Conservation (phyloP, 2,329 filamentous ascomycete species). For the Colletotrichum sp. region DNA sequence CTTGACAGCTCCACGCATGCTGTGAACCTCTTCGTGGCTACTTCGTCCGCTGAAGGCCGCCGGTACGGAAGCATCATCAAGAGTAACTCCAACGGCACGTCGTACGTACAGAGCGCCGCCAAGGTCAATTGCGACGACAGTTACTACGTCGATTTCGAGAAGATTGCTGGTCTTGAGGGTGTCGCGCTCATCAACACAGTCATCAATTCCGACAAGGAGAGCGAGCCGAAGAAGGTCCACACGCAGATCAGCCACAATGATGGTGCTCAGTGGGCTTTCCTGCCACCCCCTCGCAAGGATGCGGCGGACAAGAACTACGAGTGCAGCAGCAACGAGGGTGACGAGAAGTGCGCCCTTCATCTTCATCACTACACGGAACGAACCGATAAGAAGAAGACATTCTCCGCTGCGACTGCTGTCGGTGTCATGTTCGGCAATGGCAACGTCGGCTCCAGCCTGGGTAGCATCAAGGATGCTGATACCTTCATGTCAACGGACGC, state of each 20-base stretch:
- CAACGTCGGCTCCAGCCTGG: conserved; percentile 80
- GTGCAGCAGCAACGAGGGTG: conserved; percentile 67
- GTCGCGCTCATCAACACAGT: conserved; percentile 89
- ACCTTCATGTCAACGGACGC: conserved; percentile 93
- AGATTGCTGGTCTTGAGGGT: conserved; percentile 90
- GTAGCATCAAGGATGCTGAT: conserved; percentile 72
- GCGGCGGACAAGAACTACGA: conserved; percentile 73
- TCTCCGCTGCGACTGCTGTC: conserved; percentile 85
- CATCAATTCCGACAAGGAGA: conserved; percentile 71
- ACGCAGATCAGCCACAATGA: conserved; percentile 97
- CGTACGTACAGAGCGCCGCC: conserved; percentile 83
- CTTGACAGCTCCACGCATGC: conserved; percentile 94
- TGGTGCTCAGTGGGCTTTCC: conserved; percentile 82
- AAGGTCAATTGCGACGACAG: conserved; percentile 80
- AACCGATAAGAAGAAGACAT: conserved; percentile 80
- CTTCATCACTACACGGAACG: conserved; percentile 96
- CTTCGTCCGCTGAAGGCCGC: conserved; percentile 66
- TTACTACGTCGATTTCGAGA: conserved; percentile 94
- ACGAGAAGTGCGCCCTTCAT: conserved; percentile 81
- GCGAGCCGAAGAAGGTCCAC: conserved; percentile 78
- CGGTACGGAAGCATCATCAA: conserved; percentile 91
- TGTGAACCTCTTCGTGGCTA: conserved; percentile 91
- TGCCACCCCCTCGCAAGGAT: conserved; percentile 76
- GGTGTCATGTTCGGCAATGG: conserved; percentile 91
- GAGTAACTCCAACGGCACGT: conserved; percentile 98